A percentile compares a stretch with the other conserved stretches of the same genome.
These are phyloP conservation scores for Phlebiopsis gigantea DNA, from an alignment of 768 basidiomycete species.

Conservation along the genomic window DNA sequence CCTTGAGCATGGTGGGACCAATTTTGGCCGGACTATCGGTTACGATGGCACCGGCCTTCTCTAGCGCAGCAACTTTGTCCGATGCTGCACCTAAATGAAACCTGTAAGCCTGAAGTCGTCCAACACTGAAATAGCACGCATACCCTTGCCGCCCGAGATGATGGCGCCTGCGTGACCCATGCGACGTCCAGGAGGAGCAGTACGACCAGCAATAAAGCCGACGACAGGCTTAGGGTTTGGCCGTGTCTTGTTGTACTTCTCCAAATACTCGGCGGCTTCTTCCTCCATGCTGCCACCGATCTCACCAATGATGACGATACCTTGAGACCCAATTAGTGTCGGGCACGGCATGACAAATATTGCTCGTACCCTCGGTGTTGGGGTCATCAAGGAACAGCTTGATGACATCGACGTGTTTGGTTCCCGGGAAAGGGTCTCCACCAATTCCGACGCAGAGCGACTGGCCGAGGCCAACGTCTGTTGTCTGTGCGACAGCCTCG, in stretches of 20 bases:
- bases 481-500: conserved; percentile 98
- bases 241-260: conserved; percentile 87
- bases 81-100: conserved; percentile 64
- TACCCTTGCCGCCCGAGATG: conserved; percentile 95
- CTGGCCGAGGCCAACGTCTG: conserved; percentile 92
- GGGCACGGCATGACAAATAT: background rate
- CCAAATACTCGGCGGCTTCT: conserved; percentile 95
- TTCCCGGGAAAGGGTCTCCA: conserved; percentile 95
- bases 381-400: conserved; percentile 95
- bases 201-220: conserved; percentile 95
- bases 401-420: conserved; percentile 92
- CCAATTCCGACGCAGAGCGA: conserved; percentile 96
- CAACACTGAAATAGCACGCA: too few species aligned
- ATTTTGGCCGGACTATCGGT: conserved; percentile 96
- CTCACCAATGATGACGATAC: conserved; percentile 97
- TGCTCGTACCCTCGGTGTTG: conserved; percentile 73
- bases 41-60: conserved; percentile 89
- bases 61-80: conserved; percentile 90
- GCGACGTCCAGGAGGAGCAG: conserved; percentile 94
- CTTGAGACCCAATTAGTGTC: conserved; percentile 30
- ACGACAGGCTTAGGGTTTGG: conserved; percentile 90
- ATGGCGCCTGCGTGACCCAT: conserved; percentile 99
- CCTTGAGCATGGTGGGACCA: conserved; percentile 85
- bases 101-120: too few species aligned
- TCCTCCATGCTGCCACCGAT: conserved; percentile 99